Percentiles rank a stretch among this genome's conserved stretches.
These are phyloP conservation scores for Capsicum baccatum DNA, from an alignment of 257 asterid genomes.

Conservation along the genomic window DNA sequence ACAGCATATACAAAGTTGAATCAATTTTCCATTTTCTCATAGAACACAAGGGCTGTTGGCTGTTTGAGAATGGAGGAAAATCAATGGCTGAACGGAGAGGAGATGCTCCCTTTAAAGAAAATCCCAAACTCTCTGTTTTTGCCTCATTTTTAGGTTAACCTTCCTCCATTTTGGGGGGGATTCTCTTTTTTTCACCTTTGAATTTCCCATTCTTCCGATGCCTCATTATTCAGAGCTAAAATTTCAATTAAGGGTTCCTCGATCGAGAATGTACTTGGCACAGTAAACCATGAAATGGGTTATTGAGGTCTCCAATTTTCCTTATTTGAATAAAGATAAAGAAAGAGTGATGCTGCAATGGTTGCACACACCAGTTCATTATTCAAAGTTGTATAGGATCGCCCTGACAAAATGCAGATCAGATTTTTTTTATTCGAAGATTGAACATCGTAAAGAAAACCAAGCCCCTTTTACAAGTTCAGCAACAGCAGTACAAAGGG, in stretches of 20 bases:
- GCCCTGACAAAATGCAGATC: not conserved
- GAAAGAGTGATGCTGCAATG: too few relatives aligned
- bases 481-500: not conserved
- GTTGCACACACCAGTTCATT: not conserved
- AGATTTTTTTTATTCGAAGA: not conserved
- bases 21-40: not conserved
- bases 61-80: not conserved
- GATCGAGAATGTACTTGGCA: too few relatives aligned
- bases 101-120: not conserved
- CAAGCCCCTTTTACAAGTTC: not conserved
- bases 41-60: conserved; percentile 33
- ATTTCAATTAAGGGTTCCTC: too few relatives aligned
- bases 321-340: too few relatives aligned
- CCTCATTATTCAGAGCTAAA: not conserved
- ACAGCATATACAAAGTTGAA: not conserved
- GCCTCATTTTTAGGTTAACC: too few relatives aligned
- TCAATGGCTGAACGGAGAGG: too few relatives aligned
- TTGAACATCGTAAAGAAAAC: not conserved
- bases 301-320: not conserved
- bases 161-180: too few relatives aligned
- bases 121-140: not conserved
- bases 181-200: too few relatives aligned
- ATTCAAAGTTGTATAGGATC: not conserved
- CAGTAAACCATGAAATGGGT: too few relatives aligned
- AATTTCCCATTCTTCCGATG: too few relatives aligned